Conservation (phyloP, 2,329 filamentous ascomycete genomes). For the Magnaporthiopsis poae region DNA sequence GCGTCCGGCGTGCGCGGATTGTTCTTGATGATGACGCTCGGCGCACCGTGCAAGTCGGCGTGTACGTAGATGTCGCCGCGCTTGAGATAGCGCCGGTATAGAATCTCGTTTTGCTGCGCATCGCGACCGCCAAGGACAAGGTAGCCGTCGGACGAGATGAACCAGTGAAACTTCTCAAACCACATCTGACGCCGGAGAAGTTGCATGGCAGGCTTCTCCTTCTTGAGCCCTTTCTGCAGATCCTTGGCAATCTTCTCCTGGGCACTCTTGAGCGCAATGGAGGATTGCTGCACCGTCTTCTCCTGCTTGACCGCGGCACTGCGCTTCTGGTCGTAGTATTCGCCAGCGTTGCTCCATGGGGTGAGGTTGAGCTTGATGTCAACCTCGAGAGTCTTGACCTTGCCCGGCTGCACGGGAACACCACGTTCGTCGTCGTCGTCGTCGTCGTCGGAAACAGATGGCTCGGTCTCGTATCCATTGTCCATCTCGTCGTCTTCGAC, state of each 20-base stretch:
- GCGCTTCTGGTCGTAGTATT: slow-evolving; percentile 86
- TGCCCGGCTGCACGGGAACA: slow-evolving; percentile 28
- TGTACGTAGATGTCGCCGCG: slow-evolving; percentile 90
- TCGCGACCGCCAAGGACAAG: slow-evolving; percentile 84
- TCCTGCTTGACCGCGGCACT: slow-evolving; percentile 76
- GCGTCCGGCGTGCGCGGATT: slow-evolving; percentile 65
- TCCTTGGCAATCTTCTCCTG: slow-evolving; percentile 81
- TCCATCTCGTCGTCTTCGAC: slow-evolving; percentile 36
- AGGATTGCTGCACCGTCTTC: slow-evolving; percentile 73
- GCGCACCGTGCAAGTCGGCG: slow-evolving; percentile 75
- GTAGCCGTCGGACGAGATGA: slow-evolving; percentile 91
- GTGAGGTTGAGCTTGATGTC: slow-evolving; percentile 77
- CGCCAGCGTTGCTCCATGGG: slow-evolving; percentile 79
- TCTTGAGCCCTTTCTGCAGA: slow-evolving; percentile 77
- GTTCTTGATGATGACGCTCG: slow-evolving; percentile 85
- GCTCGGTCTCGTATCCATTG: slow-evolving; percentile 52
- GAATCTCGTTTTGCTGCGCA: slow-evolving; percentile 75
- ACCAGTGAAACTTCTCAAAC: slow-evolving; percentile 97
- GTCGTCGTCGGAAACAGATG: slow-evolving; percentile 41
- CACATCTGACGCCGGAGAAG: slow-evolving; percentile 76
- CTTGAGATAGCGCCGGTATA: slow-evolving; percentile 78
- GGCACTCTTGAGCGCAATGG: slow-evolving; percentile 75
- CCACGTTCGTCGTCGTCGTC: slow-evolving; percentile 21
- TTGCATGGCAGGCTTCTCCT: slow-evolving; percentile 79
- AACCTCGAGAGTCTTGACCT: slow-evolving; percentile 55